phyloP scores from a whole-genome alignment of 768 basidiomycete genomes.

The Rubroboletus pulcherrimus region DNA sequence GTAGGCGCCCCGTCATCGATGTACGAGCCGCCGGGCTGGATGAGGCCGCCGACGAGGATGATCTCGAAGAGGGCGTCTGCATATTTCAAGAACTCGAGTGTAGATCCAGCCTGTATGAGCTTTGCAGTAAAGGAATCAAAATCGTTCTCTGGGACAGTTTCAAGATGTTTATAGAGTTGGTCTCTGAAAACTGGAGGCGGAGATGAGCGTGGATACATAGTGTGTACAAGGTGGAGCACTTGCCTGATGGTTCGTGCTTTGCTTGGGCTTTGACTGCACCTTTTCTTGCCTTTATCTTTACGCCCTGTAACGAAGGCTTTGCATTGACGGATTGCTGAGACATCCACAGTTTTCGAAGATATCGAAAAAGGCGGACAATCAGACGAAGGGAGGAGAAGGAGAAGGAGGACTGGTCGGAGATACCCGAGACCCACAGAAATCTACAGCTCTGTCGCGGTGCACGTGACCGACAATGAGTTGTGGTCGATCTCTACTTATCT shows the following conservation, averaged over 20 bases:
- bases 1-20: conserved; percentile 82
- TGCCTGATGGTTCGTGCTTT: conserved; percentile 86
- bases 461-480: conserved; percentile 21
- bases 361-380: conserved; percentile 29
- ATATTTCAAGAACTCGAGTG: conserved; percentile 96
- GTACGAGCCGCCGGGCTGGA: conserved; percentile 93
- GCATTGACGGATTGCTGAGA: conserved; percentile 81
- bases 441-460: conserved; percentile 12
- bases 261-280: conserved; percentile 89
- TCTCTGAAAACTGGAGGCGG: conserved; percentile 76
- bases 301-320: conserved; percentile 91
- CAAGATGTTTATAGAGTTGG: conserved; percentile 87
- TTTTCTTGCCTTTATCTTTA: conserved; percentile 91
- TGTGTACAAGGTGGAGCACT: not conserved
- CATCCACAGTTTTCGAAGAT: conserved; percentile 67
- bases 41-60: conserved; percentile 90
- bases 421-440: conserved; percentile 15
- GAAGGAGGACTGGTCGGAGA: conserved; percentile 17
- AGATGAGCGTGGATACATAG: conserved; percentile 9
- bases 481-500: not conserved
- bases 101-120: conserved; percentile 86
- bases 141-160: conserved; percentile 73
- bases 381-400: conserved; percentile 1
- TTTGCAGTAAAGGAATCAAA: conserved; percentile 81
- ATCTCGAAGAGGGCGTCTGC: conserved; percentile 95